Base-by-base conservation (phyloP, 1,284 basidiomycete species). In the Cutaneotrichosporon sp. region DNA sequence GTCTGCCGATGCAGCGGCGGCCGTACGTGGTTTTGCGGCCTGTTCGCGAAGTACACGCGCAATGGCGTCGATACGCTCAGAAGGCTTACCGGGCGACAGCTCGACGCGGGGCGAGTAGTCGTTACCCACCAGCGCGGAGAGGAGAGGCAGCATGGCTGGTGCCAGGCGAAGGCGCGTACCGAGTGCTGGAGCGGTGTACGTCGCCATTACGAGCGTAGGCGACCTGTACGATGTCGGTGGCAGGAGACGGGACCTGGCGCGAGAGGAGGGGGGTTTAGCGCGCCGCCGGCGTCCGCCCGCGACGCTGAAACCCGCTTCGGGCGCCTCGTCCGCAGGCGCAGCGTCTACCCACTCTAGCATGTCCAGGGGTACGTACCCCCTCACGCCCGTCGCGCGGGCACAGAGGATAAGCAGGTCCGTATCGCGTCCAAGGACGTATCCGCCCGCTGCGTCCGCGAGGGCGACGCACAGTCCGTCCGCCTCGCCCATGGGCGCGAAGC, bases 111-210 rank as follows among this genome's bases (percentile, higher is more conserved):
- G 65, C 0, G 84, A 80, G 65, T 85, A 90, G 70, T 94, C 91
- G 68, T 92, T 93, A 26, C 91, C 91, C 9, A 89, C 81, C 2
- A 94, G 76, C 2, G 88, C 84, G 10, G 85, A 88, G n/a, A 94
- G 78, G 10, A 94, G 79, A 1, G 91, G 89, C 17, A 94, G 80
- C 46, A 90, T 79, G 0, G 83, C 80, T 0, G 82, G 74, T 0
- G 89, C 85, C 3, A 92, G 72, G 34, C 83, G 78, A 2, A 93
- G 74, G 54, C 86, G 80, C 1, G 77, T 70, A 2, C 88, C 85
- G 17, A 92, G 80, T 0, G 74, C 66, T 2, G 77, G 66, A 0
- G 88, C 86, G n/a, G 79, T 80, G 66, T 85, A 90, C 12, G 82
- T 77, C 1, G 80, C 77, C 49, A 85, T 78, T 9, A 72, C 70